Evolutionary conservation across 768 basidiomycete genomes (phyloP), one percentile per base, ranked within the genome.

Genomic region (Phallus indusiatus): DNA sequence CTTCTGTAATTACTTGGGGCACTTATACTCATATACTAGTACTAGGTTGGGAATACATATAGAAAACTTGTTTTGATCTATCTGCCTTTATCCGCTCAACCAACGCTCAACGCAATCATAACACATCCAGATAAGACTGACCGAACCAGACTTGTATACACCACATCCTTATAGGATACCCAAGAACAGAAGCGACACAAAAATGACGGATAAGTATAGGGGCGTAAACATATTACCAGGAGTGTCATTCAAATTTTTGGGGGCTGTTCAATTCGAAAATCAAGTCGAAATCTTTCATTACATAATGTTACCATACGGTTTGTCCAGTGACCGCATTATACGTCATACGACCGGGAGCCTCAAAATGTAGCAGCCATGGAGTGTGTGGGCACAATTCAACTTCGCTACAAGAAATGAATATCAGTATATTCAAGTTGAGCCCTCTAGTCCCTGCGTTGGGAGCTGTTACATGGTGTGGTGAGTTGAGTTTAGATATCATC

Each of bases 401-500:
- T 58, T 50, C 54, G 7, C 28, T 50, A 49, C 33, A n/a, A 42
- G 42, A 42, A 57, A 28, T 42, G 42, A 42, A 12, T n/a, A 42
- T 42, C 14, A 42, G 42, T n/a, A 4, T 42, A 2, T 42, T 14
- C 42, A 42, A 42, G 42, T 42, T 42, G n/a, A 42, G 42, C 22
- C 33, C 33, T 55, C 79, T 81, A 79, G 75, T 89, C 53, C 88
- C 88, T 3, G 53, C 82, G 20, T 73, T 83, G 56, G 72, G 78
- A 5, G 76, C 83, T 0, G 73, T 81, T 60, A 76, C 86, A 47
- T 90, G 88, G 88, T 86, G 83, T 63, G 74, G 81, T 77, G 62
- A 55, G 78, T 74, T 7, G 42, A 42, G 4, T 12, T 42, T 10
- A 5, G 9, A 14, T n/a, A 42, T 14, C 9, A 4, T 10, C 16